Evolutionary conservation across 139 green algal genomes (phyloP), one percentile per base, ranked within the genome.

Genomic region (Chlorella sp.): DNA sequence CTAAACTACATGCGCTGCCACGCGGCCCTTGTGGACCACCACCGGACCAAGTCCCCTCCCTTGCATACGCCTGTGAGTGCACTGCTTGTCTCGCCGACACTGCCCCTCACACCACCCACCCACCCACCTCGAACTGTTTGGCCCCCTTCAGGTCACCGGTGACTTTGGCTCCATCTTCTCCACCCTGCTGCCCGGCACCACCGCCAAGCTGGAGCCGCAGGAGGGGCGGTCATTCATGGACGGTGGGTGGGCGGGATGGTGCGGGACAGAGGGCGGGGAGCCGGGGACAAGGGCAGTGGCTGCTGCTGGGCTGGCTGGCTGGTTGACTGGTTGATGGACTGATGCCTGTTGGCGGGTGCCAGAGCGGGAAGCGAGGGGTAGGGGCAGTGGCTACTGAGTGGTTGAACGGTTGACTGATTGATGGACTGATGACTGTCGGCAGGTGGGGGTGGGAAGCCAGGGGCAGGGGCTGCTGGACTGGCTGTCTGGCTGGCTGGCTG

Each of bases 111-210:
- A 11, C 73, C 3, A 40, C 30, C n/a, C 73, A 3, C 26, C 42
- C 79, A 3, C 32, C 4, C 30, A 4, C 79, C 39, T n/a, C n/a
- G n/a, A n/a, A n/a, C n/a, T n/a, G n/a, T n/a, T n/a, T n/a, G n/a
- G n/a, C n/a, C 9, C 30, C 11, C 42, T 26, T 15, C 79, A 85
- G 79, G 79, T 85, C 39, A 97, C 96, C 91, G 89, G 83, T n/a
- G 95, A 98, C 94, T 99, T 99, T 92, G 97, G 97, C 21, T 94
- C 94, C 91, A 99, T 99, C 92, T 99, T 99, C 93, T 95, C 89
- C 81, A 99, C 95, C 39, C 97, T 99, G 78, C 96, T 99, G 86
- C 98, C 98, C 0, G 98, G 98, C 73, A 97, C 98, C 36, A 92
- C 85, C 12, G 98, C 98, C 71, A 98, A 97, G 93, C 96, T 99